phyloP scores from a whole-genome alignment of 805 yeast species.

The Monosporozyma aerobia region DNA sequence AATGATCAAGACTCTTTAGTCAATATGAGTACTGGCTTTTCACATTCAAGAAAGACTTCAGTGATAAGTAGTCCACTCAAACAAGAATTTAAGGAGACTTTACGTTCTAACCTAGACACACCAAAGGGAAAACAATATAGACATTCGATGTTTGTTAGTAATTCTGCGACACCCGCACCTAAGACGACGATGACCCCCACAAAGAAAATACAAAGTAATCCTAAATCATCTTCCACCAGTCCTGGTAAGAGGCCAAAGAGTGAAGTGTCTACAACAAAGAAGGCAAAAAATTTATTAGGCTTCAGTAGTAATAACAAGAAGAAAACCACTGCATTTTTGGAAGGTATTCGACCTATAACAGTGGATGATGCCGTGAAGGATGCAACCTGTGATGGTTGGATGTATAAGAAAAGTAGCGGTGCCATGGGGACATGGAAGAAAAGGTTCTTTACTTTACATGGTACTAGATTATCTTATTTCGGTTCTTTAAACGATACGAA shows the following conservation, averaged over 20 bases:
- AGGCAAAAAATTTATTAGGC: conserved; percentile 26
- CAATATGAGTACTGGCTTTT: not conserved
- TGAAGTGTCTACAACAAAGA: not conserved
- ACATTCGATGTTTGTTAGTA: conserved; percentile 2
- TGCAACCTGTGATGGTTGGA: conserved; percentile 84
- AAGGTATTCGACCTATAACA: conserved; percentile 70
- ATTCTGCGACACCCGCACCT: not conserved
- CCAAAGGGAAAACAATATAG: conserved; percentile 2
- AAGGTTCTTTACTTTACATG: conserved; percentile 76
- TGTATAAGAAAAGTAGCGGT: conserved; percentile 82
- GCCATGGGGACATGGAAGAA: conserved; percentile 84
- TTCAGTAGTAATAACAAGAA: conserved; percentile 35
- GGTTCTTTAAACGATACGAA: conserved; percentile 62
- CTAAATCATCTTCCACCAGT: not conserved
- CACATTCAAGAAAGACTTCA: conserved; percentile 8
- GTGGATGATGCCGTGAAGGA: conserved; percentile 70
- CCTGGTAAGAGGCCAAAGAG: conserved; percentile 1
- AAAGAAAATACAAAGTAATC: not conserved
- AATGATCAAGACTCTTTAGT: not conserved
- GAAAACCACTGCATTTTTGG: conserved; percentile 73
- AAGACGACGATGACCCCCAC: not conserved
- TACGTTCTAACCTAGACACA: not conserved
- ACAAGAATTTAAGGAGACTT: conserved; percentile 1
- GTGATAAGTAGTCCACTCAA: conserved; percentile 1
- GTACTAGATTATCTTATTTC: conserved; percentile 86